Evolutionary conservation across 2,329 filamentous ascomycete species (phyloP).

Genomic region (Pseudodiploospora longispora): DNA sequence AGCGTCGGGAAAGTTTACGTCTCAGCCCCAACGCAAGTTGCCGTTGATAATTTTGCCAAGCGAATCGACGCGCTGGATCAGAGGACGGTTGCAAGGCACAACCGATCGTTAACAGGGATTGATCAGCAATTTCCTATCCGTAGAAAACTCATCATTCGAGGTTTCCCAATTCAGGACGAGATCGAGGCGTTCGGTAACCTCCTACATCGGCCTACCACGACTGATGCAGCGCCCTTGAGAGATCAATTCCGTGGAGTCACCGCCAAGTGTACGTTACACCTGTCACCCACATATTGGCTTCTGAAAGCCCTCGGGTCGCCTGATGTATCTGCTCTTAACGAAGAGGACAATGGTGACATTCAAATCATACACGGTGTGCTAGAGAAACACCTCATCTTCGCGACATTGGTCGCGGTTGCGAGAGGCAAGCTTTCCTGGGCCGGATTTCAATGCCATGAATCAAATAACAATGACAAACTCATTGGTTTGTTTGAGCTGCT

Average conservation of each 20-base stretch:
- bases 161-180: not conserved
- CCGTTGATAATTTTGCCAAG: slow-evolving; percentile 5
- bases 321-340: no score
- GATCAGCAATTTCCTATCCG: not conserved
- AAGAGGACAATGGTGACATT: no score
- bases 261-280: slow-evolving; percentile 8
- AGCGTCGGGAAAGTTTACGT: slow-evolving; percentile 6
- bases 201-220: not conserved
- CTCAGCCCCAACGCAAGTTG: slow-evolving; percentile 4
- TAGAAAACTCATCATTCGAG: not conserved
- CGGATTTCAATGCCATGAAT: no score
- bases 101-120: not conserved
- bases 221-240: no score
- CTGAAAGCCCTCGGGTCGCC: slow-evolving; percentile 4
- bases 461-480: no score
- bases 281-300: slow-evolving; percentile 11
- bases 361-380: no score
- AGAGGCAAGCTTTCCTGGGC: no score
- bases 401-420: no score
- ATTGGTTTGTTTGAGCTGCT: not conserved
- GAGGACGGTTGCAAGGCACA: not conserved
- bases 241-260: not conserved
- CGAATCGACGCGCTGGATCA: not conserved
- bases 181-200: not conserved
- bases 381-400: no score